Evolutionary conservation across 2,329 filamentous ascomycete species (phyloP).

Genomic region (Monilinia aucupariae): DNA sequence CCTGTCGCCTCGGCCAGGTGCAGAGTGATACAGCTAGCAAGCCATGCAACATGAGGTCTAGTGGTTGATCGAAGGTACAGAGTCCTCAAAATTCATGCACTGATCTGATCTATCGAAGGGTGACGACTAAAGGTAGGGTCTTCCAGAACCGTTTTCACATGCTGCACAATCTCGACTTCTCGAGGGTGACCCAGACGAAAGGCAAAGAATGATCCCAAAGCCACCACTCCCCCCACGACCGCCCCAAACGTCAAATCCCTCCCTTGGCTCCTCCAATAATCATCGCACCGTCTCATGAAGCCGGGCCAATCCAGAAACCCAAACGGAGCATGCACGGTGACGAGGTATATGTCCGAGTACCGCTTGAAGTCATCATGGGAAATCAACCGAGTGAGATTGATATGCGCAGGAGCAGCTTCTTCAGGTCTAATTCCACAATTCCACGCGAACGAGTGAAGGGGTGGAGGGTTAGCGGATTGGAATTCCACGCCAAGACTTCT

Average conservation of each 20-base stretch:
- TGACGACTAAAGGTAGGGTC: constrained; percentile 19
- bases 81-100: constrained; percentile 27
- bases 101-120: constrained; percentile 25
- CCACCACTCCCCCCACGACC: constrained; percentile 34
- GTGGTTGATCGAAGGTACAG: constrained; percentile 31
- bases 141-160: constrained; percentile 26
- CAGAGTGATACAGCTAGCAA: constrained; percentile 28
- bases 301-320: constrained; percentile 33
- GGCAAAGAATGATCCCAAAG: constrained; percentile 36
- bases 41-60: constrained; percentile 31
- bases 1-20: constrained; percentile 33
- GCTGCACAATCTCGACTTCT: constrained; percentile 31
- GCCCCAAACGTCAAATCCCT: constrained; percentile 35
- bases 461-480: constrained; percentile 34
- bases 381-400: constrained; percentile 25
- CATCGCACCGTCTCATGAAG: constrained; percentile 29
- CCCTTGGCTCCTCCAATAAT: constrained; percentile 32
- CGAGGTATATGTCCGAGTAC: constrained; percentile 31
- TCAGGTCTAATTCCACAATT: constrained; percentile 34
- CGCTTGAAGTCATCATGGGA: constrained; percentile 12
- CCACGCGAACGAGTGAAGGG: constrained; percentile 38
- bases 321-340: constrained; percentile 34
- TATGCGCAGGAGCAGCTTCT: constrained; percentile 21
- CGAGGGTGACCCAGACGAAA: constrained; percentile 21
- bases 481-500: constrained; percentile 34